Conservation (phyloP, 75 land plant species). For the Gnetum montanum region DNA sequence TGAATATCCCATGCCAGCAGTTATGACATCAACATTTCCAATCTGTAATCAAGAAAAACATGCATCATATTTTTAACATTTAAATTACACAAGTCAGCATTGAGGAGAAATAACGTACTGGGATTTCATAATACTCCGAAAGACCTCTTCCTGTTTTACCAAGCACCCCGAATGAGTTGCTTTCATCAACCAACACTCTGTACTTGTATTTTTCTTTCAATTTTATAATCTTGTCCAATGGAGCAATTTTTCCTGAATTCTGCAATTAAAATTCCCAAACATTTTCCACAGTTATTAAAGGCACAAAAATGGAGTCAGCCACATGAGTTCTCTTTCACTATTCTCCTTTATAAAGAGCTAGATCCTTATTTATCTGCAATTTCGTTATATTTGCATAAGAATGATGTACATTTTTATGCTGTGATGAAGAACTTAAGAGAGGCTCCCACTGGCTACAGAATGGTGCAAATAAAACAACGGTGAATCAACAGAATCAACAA, state of each 20-base stretch:
- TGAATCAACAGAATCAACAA: no score
- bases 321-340: no score
- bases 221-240: constrained; percentile 67
- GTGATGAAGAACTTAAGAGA: no score
- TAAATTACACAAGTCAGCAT: neutral
- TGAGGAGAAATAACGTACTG: constrained; percentile 34
- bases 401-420: no score
- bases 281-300: neutral
- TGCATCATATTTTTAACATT: neutral
- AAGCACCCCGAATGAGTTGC: constrained; percentile 91
- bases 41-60: constrained; percentile 39
- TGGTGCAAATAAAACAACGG: no score
- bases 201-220: constrained; percentile 84
- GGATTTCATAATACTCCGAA: constrained; percentile 64
- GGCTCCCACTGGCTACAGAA: no score
- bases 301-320: no score
- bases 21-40: constrained; percentile 86
- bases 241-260: constrained; percentile 97
- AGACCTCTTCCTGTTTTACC: constrained; percentile 87
- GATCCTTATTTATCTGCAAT: no score
- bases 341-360: no score
- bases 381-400: no score
- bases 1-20: constrained; percentile 92
- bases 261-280: constrained; percentile 14
- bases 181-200: constrained; percentile 84